Conservation (phyloP, 192 early-diverging fungal species). For the Mortierella claussenii region DNA sequence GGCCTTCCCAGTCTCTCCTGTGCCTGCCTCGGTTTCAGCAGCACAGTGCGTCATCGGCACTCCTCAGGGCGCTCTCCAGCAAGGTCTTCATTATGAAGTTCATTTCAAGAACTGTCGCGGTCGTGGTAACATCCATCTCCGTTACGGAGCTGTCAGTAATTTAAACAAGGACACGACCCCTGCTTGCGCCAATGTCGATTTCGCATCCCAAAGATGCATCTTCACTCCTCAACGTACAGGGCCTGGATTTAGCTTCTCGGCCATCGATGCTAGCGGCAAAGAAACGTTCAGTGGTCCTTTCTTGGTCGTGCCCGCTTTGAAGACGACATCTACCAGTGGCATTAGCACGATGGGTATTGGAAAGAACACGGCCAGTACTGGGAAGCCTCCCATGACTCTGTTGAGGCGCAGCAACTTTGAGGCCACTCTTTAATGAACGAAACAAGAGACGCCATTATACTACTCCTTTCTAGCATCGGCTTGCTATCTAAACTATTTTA, state of each 20-base stretch:
- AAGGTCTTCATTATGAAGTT: neutral
- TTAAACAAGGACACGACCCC: neutral
- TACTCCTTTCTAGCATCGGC: too few species aligned
- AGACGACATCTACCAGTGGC: too few species aligned
- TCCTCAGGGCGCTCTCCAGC: neutral
- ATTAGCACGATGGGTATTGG: neutral
- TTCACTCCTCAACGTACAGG: constrained; percentile 15
- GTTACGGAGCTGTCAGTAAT: neutral
- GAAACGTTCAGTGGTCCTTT: constrained; percentile 16
- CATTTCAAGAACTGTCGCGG: neutral
- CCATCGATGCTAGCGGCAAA: neutral
- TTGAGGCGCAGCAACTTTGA: too few species aligned
- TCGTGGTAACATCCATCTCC: neutral
- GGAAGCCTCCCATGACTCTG: too few species aligned
- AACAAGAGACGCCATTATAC: too few species aligned
- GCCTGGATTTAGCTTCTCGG: neutral
- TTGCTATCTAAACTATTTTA: too few species aligned
- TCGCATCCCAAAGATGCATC: neutral
- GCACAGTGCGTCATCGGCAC: neutral
- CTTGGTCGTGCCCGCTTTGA: constrained; percentile 8
- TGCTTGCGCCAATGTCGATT: neutral
- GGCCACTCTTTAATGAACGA: too few species aligned
- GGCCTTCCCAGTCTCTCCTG: neutral
- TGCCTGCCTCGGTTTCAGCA: neutral
- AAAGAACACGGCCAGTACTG: neutral